These are phyloP conservation scores for Cylindrodendrum hubeiense DNA, from an alignment of 2,329 filamentous ascomycete genomes.

Conservation along the genomic window DNA sequence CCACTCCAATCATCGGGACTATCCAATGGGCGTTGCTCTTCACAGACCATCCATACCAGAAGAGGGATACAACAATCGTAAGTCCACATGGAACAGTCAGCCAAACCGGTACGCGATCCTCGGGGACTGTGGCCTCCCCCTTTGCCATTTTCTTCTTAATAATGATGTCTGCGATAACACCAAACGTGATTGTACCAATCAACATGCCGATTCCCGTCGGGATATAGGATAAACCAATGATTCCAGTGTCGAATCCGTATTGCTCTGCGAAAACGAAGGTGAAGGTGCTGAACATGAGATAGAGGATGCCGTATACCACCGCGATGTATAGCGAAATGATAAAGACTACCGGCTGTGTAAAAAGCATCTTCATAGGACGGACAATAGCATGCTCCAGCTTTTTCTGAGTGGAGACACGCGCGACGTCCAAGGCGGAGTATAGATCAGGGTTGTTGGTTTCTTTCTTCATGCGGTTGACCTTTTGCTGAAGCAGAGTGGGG, in stretches of 20 bases:
- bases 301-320: conserved; percentile 73
- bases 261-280: conserved; percentile 70
- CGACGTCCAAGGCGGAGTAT: conserved; percentile 36
- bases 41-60: conserved; percentile 48
- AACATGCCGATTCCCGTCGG: conserved; percentile 46
- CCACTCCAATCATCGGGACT: conserved; percentile 52
- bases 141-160: conserved; percentile 42
- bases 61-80: conserved; percentile 41
- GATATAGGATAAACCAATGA: conserved; percentile 52
- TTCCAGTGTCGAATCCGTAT: conserved; percentile 69
- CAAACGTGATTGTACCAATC: conserved; percentile 39
- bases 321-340: conserved; percentile 74
- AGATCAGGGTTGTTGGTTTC: conserved; percentile 67
- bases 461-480: conserved; percentile 68
- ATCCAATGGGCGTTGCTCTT: conserved; percentile 46
- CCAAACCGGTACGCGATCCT: conserved; percentile 46
- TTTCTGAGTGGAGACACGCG: conserved; percentile 27
- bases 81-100: conserved; percentile 41
- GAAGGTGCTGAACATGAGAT: conserved; percentile 65
- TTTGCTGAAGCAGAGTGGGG: conserved; percentile 66
- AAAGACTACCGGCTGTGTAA: conserved; percentile 73
- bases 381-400: conserved; percentile 67
- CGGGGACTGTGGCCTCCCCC: conserved; percentile 37
- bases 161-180: conserved; percentile 42
- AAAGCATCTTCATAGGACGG: conserved; percentile 73